phyloP scores from a whole-genome alignment of 129 eudicot species.

The Flaveria trinervia region DNA sequence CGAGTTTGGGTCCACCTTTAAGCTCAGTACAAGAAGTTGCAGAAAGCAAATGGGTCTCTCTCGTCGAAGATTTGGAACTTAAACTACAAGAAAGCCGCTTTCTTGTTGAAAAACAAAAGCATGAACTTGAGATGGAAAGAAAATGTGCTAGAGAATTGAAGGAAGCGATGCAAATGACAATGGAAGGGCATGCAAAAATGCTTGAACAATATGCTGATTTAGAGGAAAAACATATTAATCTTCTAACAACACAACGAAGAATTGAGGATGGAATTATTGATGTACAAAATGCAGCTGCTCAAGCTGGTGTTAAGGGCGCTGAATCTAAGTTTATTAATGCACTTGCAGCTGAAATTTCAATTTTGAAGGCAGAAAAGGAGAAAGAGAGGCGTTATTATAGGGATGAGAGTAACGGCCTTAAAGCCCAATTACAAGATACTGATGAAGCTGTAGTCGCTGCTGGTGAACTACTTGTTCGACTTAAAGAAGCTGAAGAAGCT shows the following conservation, averaged over 20 bases:
- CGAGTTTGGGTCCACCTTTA: conserved; percentile 35
- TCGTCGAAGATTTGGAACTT: conserved; percentile 62
- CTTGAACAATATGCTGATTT: conserved; percentile 92
- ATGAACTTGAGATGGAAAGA: conserved; percentile 64
- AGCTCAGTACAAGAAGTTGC: conserved; percentile 50
- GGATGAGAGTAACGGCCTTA: conserved; percentile 84
- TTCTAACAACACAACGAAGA: conserved; percentile 70
- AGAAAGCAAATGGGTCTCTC: conserved; percentile 79
- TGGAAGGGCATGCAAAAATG: conserved; percentile 93
- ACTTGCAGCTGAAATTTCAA: conserved; percentile 81
- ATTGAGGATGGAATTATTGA: conserved; percentile 79
- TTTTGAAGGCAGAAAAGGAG: conserved; percentile 71
- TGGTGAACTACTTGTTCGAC: conserved; percentile 89
- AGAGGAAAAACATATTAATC: conserved; percentile 76
- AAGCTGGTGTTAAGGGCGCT: conserved; percentile 81
- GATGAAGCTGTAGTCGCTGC: conserved; percentile 98
- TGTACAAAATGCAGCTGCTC: conserved; percentile 83
- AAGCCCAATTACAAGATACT: conserved; percentile 83
- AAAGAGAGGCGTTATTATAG: conserved; percentile 62
- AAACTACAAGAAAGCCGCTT: conserved; percentile 63
- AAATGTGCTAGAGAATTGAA: conserved; percentile 85
- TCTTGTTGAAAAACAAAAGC: conserved; percentile 55
- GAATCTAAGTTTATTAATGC: conserved; percentile 79
- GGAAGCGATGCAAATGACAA: conserved; percentile 94
- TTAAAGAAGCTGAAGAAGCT: conserved; percentile 93